Percentiles rank a stretch among this genome's conserved stretches.
Conservation (phyloP, 2,329 filamentous ascomycete species). For the Colletotrichum graminicola region DNA sequence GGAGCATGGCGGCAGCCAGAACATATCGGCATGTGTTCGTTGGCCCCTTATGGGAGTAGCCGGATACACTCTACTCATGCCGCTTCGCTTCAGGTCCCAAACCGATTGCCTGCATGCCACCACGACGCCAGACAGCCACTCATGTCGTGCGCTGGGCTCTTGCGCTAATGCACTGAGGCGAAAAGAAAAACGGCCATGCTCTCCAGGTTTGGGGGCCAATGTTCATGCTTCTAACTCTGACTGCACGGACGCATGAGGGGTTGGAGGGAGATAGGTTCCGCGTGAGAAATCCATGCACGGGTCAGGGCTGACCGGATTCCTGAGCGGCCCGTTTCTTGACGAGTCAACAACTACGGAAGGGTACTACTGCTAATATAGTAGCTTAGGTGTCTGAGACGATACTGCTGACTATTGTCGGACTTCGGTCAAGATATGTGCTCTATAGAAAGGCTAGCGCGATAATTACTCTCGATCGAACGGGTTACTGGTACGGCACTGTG, state of each 20-base stretch:
- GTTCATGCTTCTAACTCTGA: slow-evolving; percentile 15
- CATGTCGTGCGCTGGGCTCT: neutral
- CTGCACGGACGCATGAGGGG: slow-evolving; percentile 26
- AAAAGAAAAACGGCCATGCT: slow-evolving; percentile 37
- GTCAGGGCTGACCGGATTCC: slow-evolving; percentile 8
- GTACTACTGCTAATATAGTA: neutral
- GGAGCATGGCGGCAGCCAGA: slow-evolving; percentile 22
- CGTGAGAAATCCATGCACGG: slow-evolving; percentile 13
- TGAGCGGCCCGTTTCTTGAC: slow-evolving; percentile 9
- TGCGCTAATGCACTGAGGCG: slow-evolving; percentile 36
- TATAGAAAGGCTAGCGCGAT: slow-evolving; percentile 25
- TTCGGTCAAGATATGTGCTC: slow-evolving; percentile 26
- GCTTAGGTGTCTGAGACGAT: slow-evolving; percentile 18
- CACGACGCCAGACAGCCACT: slow-evolving; percentile 30
- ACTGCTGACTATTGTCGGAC: slow-evolving; percentile 18
- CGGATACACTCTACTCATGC: slow-evolving; percentile 26
- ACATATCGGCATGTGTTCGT: neutral
- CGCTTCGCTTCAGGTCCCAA: slow-evolving; percentile 29
- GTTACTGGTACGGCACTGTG: slow-evolving; percentile 10
- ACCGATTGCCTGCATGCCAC: slow-evolving; percentile 34
- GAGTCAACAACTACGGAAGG: slow-evolving; percentile 5
- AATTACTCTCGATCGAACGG: too few species aligned
- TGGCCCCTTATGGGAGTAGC: slow-evolving; percentile 17
- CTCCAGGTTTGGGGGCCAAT: slow-evolving; percentile 38
- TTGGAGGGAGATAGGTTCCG: slow-evolving; percentile 15